Base-by-base conservation (phyloP, 331 rosid genomes). In the Phaseolus coccineus region DNA sequence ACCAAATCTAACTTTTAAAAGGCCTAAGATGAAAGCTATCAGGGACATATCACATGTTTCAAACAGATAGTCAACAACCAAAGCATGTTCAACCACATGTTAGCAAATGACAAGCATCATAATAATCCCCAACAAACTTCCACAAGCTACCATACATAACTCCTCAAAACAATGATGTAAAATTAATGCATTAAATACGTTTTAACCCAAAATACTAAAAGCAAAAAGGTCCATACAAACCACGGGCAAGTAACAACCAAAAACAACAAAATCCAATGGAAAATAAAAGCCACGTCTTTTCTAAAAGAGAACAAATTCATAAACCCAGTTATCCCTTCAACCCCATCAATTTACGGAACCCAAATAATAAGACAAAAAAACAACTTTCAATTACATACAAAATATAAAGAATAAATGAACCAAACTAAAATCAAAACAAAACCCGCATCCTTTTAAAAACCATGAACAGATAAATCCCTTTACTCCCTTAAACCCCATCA, bases 71-170 rank as follows among this genome's bases (percentile, higher is more conserved):
- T 24, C 13, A n/a, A 53, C 8, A 64, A 19, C 51, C 11, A 39
- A 67, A 55, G 66, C 8, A 52, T 31, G 58, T 8, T 73, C 35
- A 72, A 14, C 76, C 7, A 4, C 52, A 61, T 2, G 56, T 13
- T 40, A 69, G 3, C 31, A 40, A 8, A 24, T 9, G 31, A 47
- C 61, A 27, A 14, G 13, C 44, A 57, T 69, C 39, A 68, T 39
- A 74, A 68, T 30, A 74, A 37, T 66, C 50, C 68, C 47, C 56
- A 12, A 71, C 2, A 30, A 39, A 9, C 40, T 58, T 63, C 8
- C 10, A 69, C n/a, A n/a, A 24, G 47, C n/a, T 4, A 48, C 3
- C 28, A 1, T 48, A 16, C 12, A 15, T 3, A 53, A 35, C 35
- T 28, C 51, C 4, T 0, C 46, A 61, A 31, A 19, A 28, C 24